A percentile compares a stretch with the other conserved stretches of the same genome.
Conservation (phyloP, 495 filamentous ascomycete genomes). For the Aspergillus heteromorphus region DNA sequence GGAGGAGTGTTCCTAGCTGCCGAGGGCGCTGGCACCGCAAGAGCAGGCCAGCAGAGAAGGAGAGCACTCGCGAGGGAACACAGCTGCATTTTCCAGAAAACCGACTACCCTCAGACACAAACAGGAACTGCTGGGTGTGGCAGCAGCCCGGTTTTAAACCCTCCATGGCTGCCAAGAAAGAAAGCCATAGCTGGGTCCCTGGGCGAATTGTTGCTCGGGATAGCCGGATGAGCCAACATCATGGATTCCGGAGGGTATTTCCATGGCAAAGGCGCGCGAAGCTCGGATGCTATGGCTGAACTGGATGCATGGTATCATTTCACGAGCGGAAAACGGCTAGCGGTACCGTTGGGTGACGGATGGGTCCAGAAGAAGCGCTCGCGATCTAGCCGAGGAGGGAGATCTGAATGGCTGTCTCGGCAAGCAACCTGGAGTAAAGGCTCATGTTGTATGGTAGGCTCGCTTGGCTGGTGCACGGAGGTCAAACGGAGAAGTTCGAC, state of each 20-base stretch:
- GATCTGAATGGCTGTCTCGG: not conserved
- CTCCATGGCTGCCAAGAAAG: not conserved
- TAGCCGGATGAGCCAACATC: not conserved
- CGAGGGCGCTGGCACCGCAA: conserved; percentile 9
- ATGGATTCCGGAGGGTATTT: not conserved
- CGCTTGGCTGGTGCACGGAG: not conserved
- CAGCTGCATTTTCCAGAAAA: conserved; percentile 7
- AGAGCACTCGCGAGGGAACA: conserved; percentile 4
- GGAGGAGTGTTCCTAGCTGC: conserved; percentile 2
- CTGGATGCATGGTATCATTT: not conserved
- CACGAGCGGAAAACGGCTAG: not conserved
- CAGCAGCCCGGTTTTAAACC: not conserved
- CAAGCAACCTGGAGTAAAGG: not conserved
- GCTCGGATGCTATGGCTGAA: not conserved
- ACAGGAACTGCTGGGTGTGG: not conserved
- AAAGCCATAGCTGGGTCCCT: not conserved
- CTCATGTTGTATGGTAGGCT: not conserved
- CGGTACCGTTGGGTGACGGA: not conserved
- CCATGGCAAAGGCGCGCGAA: not conserved
- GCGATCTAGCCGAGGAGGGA: not conserved
- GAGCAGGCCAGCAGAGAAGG: conserved; percentile 8
- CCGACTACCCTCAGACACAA: not conserved
- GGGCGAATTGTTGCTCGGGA: not conserved
- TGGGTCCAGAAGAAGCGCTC: not conserved
- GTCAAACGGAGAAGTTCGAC: not conserved